Evolutionary conservation across 2,329 filamentous ascomycete genomes (phyloP).

Genomic region (Colletotrichum musicola): DNA sequence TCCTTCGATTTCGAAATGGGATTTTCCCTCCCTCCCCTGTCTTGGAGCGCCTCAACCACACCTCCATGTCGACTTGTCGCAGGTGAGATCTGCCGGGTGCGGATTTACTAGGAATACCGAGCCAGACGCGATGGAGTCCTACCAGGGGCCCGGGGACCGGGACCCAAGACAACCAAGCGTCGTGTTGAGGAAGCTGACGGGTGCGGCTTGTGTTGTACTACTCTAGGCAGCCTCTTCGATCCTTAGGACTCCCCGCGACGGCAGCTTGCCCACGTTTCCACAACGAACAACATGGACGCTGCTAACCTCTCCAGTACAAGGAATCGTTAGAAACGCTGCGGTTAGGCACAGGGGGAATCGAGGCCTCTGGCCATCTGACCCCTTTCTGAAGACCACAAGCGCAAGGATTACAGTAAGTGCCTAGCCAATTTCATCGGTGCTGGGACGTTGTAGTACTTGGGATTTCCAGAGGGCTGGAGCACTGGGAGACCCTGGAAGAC

Average conservation of each 20-base stretch:
- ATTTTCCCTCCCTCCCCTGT: conserved; percentile 27
- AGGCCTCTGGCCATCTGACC: no score
- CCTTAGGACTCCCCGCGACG: conserved; percentile 2
- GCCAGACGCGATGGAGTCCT: conserved; percentile 29
- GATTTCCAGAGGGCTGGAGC: conserved; percentile 21
- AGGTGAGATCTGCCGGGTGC: conserved; percentile 37
- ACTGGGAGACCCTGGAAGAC: conserved; percentile 12
- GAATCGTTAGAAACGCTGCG: no score
- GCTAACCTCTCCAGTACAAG: no score
- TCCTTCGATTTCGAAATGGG: conserved; percentile 34
- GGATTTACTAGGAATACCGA: conserved; percentile 38
- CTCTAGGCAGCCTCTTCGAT: conserved; percentile 25
- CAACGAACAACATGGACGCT: no score
- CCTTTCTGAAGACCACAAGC: no score
- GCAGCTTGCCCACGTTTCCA: no score
- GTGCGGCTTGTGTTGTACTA: no score
- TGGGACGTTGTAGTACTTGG: no score
- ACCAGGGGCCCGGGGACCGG: background rate
- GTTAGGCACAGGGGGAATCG: no score
- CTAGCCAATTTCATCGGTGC: no score
- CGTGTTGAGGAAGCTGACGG: background rate
- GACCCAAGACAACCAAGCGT: conserved; percentile 8
- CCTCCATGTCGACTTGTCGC: conserved; percentile 24
- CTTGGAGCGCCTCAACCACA: conserved; percentile 31
- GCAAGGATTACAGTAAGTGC: no score